Evolutionary conservation across 371 early-diverging fungal species (phyloP), one percentile per base, ranked within the genome.

Genomic region (Fennellomyces sp.): DNA sequence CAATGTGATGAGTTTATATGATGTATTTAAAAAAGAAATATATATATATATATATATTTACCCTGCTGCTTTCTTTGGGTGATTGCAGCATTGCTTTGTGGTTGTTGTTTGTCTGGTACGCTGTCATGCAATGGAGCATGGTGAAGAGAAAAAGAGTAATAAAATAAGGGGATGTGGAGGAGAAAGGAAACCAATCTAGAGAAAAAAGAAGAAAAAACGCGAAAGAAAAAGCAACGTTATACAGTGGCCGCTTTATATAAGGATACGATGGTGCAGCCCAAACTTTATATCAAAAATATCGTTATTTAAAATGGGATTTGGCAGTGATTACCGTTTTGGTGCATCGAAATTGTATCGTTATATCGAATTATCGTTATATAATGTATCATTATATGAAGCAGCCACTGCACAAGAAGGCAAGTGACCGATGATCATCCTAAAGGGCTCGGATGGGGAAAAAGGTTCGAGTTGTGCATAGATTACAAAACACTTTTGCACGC

Each of bases 61-160:
- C 53, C 36, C 52, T 52, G n/a, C 28, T 12, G 25, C 27, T 28
- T 31, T 52, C 52, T 52, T 52, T 52, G 1, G 52, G 6, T 17
- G 45, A 30, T 31, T 52, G 52, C n/a, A 52, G 52, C 52, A 52
- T 52, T 52, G 52, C 52, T 52, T 52, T 54, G 11, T 35, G 23
- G 25, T 39, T 54, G 26, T 35, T 38, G 55, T 54, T 53, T 13
- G 26, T 35, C 15, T 23, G 38, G 27, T 54, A 54, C 15, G 55
- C 28, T n/a, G 55, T 33, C 55, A 54, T 54, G 38, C 55, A 54
- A 15, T 54, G 55, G 8, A 54, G 25, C 55, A 54, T 52, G 12
- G n/a, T 17, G 17, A 12, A 52, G 23, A 53, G 15, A 53, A 13
- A 19, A 23, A 53, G 23, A 6, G 39, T 15, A 36, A 53, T 4